Conservation (phyloP, 176 grass and related monocot species). For the Avena sativa region DNA sequence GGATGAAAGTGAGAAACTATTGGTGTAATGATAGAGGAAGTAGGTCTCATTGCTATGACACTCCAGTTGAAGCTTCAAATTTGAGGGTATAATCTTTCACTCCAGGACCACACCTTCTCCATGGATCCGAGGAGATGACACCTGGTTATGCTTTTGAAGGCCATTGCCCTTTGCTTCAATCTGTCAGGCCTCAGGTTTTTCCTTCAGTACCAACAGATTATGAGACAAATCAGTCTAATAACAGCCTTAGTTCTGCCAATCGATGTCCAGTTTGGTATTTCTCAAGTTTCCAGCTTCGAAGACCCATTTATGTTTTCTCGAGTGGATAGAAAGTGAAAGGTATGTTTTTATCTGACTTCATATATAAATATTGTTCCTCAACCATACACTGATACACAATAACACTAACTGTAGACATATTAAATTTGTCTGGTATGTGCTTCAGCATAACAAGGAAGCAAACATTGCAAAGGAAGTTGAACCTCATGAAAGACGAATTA, state of each 20-base stretch:
- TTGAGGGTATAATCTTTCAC: slow-evolving; percentile 45
- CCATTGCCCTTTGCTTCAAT: slow-evolving; percentile 68
- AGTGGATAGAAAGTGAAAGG: slow-evolving; percentile 83
- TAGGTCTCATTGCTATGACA: slow-evolving; percentile 69
- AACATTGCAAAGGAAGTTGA: slow-evolving; percentile 98
- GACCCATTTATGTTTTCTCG: slow-evolving; percentile 69
- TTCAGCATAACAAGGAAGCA: slow-evolving; percentile 80
- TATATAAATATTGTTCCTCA: slow-evolving; percentile 29
- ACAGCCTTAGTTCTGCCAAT: slow-evolving; percentile 57
- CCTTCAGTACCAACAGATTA: slow-evolving; percentile 65
- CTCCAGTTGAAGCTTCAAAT: slow-evolving; percentile 63
- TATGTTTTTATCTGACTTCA: slow-evolving; percentile 50
- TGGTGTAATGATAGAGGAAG: slow-evolving; percentile 57
- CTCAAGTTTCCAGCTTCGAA: slow-evolving; percentile 67
- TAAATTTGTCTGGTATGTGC: slow-evolving; percentile 42
- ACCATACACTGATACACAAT: background rate
- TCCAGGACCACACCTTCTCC: slow-evolving; percentile 63
- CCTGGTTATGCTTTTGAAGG: slow-evolving; percentile 85
- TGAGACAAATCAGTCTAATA: slow-evolving; percentile 57
- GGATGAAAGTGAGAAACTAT: slow-evolving; percentile 27
- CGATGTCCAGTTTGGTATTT: slow-evolving; percentile 65
- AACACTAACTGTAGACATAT: slow-evolving; percentile 17
- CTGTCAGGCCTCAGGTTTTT: slow-evolving; percentile 62
- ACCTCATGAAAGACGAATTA: slow-evolving; percentile 92
- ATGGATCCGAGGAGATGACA: slow-evolving; percentile 51